These are phyloP conservation scores for Calamus simplicifolius DNA, from an alignment of 176 grass and related monocot species.

Conservation along the genomic window DNA sequence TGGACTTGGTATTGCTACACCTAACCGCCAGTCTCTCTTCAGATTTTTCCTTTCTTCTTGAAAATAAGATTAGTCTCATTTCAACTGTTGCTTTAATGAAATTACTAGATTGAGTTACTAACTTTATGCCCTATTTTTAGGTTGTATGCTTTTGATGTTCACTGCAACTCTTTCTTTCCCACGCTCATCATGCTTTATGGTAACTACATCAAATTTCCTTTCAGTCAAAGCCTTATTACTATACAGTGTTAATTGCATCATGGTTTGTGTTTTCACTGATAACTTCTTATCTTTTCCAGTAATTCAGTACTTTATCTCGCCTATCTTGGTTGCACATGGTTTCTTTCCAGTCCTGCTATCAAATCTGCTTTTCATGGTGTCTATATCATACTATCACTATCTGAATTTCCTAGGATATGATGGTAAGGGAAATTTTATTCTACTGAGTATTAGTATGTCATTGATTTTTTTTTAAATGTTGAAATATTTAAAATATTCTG, in stretches of 20 bases:
- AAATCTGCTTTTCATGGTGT: slow-evolving; percentile 75
- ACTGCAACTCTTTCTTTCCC: slow-evolving; percentile 99
- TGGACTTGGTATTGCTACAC: no score
- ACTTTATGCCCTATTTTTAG: slow-evolving; percentile 18
- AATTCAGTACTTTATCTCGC: slow-evolving; percentile 92
- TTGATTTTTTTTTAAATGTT: neutral
- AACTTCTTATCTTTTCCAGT: slow-evolving; percentile 34
- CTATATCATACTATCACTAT: slow-evolving; percentile 94
- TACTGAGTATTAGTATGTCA: neutral
- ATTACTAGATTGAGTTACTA: neutral
- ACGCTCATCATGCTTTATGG: slow-evolving; percentile 85
- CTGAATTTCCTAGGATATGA: slow-evolving; percentile 96
- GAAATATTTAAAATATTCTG: no score
- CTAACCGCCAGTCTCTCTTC: no score
- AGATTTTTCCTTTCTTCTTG: no score
- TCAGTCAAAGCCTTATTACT: no score
- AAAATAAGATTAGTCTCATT: no score
- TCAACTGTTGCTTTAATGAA: no score
- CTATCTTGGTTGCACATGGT: slow-evolving; percentile 80
- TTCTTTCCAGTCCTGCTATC: slow-evolving; percentile 80
- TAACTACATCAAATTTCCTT: slow-evolving; percentile 20
- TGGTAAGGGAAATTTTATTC: slow-evolving; percentile 36
- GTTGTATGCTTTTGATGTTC: slow-evolving; percentile 97
- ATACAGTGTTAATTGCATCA: no score
- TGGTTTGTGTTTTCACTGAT: neutral